A percentile compares a stretch with the other conserved stretches of the same genome.
Evolutionary conservation across 1,284 basidiomycete genomes (phyloP).

Genomic region (Cutaneotrichosporon cutaneum): DNA sequence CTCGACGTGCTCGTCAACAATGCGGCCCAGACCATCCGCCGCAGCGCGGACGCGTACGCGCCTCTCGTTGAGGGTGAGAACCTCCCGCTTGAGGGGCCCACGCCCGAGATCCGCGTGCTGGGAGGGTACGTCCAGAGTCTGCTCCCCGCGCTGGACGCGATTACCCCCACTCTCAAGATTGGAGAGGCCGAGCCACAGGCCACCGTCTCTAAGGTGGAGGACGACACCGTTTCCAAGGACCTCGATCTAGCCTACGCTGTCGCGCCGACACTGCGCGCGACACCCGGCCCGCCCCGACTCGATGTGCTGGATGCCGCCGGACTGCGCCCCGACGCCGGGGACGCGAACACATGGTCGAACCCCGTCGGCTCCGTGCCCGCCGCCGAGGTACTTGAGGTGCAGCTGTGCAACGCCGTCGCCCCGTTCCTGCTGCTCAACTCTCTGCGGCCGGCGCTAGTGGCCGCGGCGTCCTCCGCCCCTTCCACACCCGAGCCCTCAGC

Average conservation of each 20-base stretch:
- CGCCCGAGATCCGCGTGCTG: background rate
- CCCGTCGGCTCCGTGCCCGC: background rate
- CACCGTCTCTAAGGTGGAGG: too few relatives aligned
- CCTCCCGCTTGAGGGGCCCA: background rate
- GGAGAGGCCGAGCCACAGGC: too few relatives aligned
- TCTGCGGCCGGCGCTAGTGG: constrained; percentile 3
- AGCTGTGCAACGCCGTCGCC: constrained; percentile 4
- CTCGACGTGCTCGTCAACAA: constrained; percentile 8
- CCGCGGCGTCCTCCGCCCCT: background rate
- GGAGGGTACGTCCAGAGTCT: background rate
- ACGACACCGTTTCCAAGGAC: too few relatives aligned
- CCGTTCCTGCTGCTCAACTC: constrained; percentile 4
- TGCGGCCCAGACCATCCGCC: constrained; percentile 5
- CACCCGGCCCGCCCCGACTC: background rate
- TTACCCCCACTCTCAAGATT: background rate
- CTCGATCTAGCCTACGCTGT: too few relatives aligned
- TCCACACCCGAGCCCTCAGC: too few relatives aligned
- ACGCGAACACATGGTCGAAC: background rate
- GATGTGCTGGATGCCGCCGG: background rate
- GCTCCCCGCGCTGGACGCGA: background rate
- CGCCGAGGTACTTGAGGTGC: constrained; percentile 6
- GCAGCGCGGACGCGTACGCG: background rate
- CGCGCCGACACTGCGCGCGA: background rate
- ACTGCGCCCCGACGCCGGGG: background rate
- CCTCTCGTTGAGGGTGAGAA: background rate